phyloP scores from a whole-genome alignment of 805 yeast species.

The Kuraishia ogatae region DNA sequence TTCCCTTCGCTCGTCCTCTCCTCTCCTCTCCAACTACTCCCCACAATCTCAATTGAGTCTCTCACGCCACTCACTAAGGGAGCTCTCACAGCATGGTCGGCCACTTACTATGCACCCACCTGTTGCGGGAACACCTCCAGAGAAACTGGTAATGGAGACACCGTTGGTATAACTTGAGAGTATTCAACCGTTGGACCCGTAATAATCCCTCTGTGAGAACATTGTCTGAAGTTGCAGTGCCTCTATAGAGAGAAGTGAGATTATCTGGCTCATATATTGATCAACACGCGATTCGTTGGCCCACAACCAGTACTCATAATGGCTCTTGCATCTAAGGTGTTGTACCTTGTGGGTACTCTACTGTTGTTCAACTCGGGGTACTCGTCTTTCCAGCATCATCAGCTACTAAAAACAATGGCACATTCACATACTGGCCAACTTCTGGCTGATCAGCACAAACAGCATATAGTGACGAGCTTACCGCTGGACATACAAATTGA shows the following conservation, averaged over 20 bases:
- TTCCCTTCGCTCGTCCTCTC: too few relatives aligned
- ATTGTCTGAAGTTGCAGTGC: too few relatives aligned
- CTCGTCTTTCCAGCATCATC: constrained; percentile 44
- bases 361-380: constrained; percentile 40
- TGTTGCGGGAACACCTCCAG: too few relatives aligned
- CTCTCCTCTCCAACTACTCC: background rate
- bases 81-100: too few relatives aligned
- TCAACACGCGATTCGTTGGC: too few relatives aligned
- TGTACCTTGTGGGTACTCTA: constrained; percentile 8
- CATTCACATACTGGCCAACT: constrained; percentile 1
- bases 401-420: constrained; percentile 20
- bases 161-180: too few relatives aligned
- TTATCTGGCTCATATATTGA: too few relatives aligned
- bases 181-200: too few relatives aligned
- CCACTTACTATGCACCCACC: too few relatives aligned
- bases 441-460: constrained; percentile 5
- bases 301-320: constrained; percentile 1
- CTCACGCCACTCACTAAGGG: constrained; percentile 22
- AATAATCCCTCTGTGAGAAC: too few relatives aligned
- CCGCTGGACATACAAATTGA: constrained; percentile 46
- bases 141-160: too few relatives aligned
- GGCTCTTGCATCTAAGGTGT: constrained; percentile 4
- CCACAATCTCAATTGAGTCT: constrained; percentile 11
- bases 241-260: too few relatives aligned
- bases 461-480: constrained; percentile 7